Evolutionary conservation across 495 filamentous ascomycete genomes (phyloP), one percentile per base, ranked within the genome.

Genomic region (Aspergillus sclerotiicarbonarius): DNA sequence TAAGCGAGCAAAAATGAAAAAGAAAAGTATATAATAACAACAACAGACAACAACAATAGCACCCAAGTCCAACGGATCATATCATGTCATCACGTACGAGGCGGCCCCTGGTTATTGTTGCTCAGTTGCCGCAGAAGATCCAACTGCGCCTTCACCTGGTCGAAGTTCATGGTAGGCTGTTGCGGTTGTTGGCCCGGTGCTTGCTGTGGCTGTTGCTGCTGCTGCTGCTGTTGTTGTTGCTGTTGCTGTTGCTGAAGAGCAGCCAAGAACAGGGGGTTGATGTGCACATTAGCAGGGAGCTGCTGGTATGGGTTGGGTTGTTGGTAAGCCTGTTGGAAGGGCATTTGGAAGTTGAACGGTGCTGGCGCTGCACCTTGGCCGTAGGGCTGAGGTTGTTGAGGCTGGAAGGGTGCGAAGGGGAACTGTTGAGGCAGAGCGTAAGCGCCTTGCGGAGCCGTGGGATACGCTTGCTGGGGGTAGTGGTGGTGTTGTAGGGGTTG

Each of bases 241-340:
- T 78, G 74, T 29, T 71, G 75, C 39, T 75, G 72, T 50, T 77
- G 76, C 52, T 78, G 75, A 54, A 78, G 53, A 25, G 69, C 68
- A 59, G 75, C 75, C 59, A 89, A 77, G 71, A 90, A 87, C 0
- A 83, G 77, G 6, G 87, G 87, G 53, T 87, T 89, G 60, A 90
- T 78, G 52, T 86, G 85, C 1, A 82, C 76, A 32, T 82, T 84
- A n/a, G 72, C 64, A 1, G 76, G 74, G 7, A 71, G 54, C 30
- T 69, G 57, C 39, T 69, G 72, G 58, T 76, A 77, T 9, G 67
- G 64, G 53, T 71, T 70, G 8, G 60, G 61, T 56, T 70, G 76
- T 19, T 73, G 71, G 53, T 71, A 71, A 44, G 65, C 61, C 54
- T 72, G 68, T 31, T 70, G 72, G 62, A 70, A 74, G 16, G 66